Evolutionary conservation across 1,139 yeast species (phyloP).

Genomic region (Taiozyma sp.): DNA sequence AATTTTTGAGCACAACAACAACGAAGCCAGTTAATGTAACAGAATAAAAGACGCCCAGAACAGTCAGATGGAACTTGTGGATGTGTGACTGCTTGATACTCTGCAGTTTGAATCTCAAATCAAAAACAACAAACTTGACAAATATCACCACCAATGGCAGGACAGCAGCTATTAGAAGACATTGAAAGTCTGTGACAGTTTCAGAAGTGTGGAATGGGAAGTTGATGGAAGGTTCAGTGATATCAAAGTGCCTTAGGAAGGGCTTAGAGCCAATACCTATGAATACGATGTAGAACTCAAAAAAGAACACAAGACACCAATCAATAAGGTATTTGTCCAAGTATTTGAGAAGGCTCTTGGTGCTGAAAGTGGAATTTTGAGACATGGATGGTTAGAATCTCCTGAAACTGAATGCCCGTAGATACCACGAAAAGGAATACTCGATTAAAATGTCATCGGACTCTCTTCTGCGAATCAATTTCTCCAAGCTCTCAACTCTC

Average conservation of each 20-base stretch:
- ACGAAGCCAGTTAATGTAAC: conserved; percentile 38
- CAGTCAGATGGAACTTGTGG: conserved; percentile 29
- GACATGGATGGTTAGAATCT: background rate
- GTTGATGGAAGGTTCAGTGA: conserved; percentile 8
- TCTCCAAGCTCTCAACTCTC: background rate
- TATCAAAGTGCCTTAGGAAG: conserved; percentile 2
- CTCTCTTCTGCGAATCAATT: background rate
- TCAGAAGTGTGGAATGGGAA: conserved; percentile 7
- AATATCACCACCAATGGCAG: conserved; percentile 5
- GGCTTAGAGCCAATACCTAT: conserved; percentile 3
- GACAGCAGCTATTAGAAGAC: conserved; percentile 3
- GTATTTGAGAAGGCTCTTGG: background rate
- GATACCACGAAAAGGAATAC: background rate
- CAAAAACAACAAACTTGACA: conserved; percentile 2
- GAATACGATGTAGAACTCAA: background rate
- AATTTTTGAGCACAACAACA: conserved; percentile 57
- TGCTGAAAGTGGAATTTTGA: background rate
- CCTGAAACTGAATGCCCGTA: background rate
- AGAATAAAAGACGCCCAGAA: conserved; percentile 41
- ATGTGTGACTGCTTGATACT: conserved; percentile 6
- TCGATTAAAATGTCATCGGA: background rate
- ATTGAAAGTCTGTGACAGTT: conserved; percentile 5
- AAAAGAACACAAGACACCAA: background rate
- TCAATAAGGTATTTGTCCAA: background rate
- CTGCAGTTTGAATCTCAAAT: background rate